Evolutionary conservation across 495 filamentous ascomycete genomes (phyloP), one percentile per base, ranked within the genome.

Genomic region (Penicillium longicatenatum): DNA sequence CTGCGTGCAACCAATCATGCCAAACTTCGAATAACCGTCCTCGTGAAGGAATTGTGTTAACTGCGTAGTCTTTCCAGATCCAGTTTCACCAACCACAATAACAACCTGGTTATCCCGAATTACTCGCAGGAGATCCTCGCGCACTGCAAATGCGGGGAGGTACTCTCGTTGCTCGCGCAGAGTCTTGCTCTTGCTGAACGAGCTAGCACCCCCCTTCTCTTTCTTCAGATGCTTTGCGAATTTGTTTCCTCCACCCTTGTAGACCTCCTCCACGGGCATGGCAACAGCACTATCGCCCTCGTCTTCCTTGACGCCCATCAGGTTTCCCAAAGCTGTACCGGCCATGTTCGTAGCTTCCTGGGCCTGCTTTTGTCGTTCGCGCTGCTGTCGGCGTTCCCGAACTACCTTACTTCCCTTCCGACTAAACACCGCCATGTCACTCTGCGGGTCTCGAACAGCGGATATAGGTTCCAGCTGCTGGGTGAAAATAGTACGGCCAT

Each of bases 381-480:
- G 88, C 70, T 96, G 93, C 73, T 93, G 90, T 56, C 95, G 78
- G 62, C 87, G 86, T 58, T 99, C 94, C 65, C 88, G 88, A 10
- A 99, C 95, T 7, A 97, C 90, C 63, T 84, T 89, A 67, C 94
- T 98, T 2, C 95, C 95, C 73, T 97, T 98, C 20, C 93, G 85
- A 77, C 90, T 93, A 62, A 98, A 99, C 14, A 99, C 91, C 9
- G 95, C 95, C 95, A 99, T 96, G 65, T 99, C 95, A 70, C 95
- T 98, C 71, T 98, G 94, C 14, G 91, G 88, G 69, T 99, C 95
- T 14, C 88, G 82, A 12, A 99, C 88, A 9, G 95, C 95, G 5
- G 93, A 91, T 5, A 99, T 89, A 0, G 95, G 95, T 48, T 98
- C 95, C 46, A 98, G 73, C 74, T 99, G 95, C 71, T 97, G 97